Percentiles rank a stretch among this genome's conserved stretches.
phyloP scores from a whole-genome alignment of 129 eudicot genomes.

The Oenanthe sinensis region DNA sequence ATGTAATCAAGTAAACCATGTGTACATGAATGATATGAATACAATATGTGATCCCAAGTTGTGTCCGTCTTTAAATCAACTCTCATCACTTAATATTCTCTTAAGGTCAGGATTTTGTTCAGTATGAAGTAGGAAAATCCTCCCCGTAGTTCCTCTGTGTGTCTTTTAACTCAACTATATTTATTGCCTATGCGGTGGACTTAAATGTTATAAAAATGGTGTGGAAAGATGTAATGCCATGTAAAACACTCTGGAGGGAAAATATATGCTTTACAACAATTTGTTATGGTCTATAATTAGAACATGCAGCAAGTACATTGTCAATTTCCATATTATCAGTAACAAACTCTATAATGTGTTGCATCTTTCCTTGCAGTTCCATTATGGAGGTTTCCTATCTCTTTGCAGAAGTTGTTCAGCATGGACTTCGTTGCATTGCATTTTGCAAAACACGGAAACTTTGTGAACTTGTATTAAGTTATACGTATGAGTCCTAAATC shows the following conservation, averaged over 20 bases:
- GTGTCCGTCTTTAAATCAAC: background rate
- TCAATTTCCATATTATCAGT: background rate
- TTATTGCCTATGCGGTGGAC: background rate
- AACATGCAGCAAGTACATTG: background rate
- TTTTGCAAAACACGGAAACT: conserved; percentile 98
- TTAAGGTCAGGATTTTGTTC: too few relatives aligned
- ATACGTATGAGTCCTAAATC: conserved; percentile 56
- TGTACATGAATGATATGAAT: background rate
- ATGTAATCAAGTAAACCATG: background rate
- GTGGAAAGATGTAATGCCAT: background rate
- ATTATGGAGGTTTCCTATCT: conserved; percentile 71
- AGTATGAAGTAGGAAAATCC: too few relatives aligned
- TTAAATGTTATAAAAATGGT: background rate
- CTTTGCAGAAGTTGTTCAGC: conserved; percentile 88
- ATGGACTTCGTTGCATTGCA: conserved; percentile 92
- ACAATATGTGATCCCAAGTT: background rate
- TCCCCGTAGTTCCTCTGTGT: too few relatives aligned
- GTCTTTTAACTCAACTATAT: background rate
- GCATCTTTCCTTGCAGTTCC: conserved; percentile 53
- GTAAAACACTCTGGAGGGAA: background rate
- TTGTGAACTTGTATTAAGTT: conserved; percentile 81
- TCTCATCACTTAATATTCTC: too few relatives aligned
- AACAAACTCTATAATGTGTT: conserved; percentile 7
- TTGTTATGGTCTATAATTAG: background rate
- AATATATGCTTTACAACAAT: background rate